phyloP scores from a whole-genome alignment of 805 yeast genomes.

The Ogataea kodamae region DNA sequence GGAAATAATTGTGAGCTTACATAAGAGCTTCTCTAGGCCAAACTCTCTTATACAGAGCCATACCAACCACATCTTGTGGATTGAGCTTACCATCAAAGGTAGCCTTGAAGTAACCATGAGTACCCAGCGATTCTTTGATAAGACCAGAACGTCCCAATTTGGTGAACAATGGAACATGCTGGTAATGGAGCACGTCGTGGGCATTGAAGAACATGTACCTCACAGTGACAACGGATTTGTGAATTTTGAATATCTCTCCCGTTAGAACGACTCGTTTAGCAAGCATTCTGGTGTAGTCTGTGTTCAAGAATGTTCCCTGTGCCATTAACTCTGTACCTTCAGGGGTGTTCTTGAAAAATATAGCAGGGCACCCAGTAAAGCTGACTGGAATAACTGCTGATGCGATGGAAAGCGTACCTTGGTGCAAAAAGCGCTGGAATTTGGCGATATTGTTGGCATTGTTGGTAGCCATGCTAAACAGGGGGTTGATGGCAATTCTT shows the following conservation, averaged over 20 bases:
- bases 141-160: constrained; percentile 91
- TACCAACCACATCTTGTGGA: constrained; percentile 89
- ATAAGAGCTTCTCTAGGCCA: constrained; percentile 62
- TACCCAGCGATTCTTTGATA: constrained; percentile 93
- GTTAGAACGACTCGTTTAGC: constrained; percentile 89
- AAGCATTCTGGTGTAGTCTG: constrained; percentile 78
- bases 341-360: constrained; percentile 64
- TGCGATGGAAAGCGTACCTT: constrained; percentile 70
- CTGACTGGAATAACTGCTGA: constrained; percentile 85
- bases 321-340: constrained; percentile 69
- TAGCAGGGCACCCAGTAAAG: constrained; percentile 79
- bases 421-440: constrained; percentile 78
- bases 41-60: constrained; percentile 89
- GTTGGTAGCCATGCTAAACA: constrained; percentile 75
- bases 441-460: constrained; percentile 84
- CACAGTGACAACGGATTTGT: constrained; percentile 84
- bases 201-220: constrained; percentile 96
- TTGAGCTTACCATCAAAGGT: constrained; percentile 86
- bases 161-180: constrained; percentile 88
- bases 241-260: constrained; percentile 94
- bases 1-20: constrained; percentile 5
- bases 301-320: constrained; percentile 82
- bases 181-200: constrained; percentile 85
- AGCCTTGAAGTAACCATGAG: constrained; percentile 97
- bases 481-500: constrained; percentile 76